A percentile compares a stretch with the other conserved stretches of the same genome.
These are phyloP conservation scores for Dorcoceras hygrometricum DNA, from an alignment of 257 asterid species.

Conservation along the genomic window DNA sequence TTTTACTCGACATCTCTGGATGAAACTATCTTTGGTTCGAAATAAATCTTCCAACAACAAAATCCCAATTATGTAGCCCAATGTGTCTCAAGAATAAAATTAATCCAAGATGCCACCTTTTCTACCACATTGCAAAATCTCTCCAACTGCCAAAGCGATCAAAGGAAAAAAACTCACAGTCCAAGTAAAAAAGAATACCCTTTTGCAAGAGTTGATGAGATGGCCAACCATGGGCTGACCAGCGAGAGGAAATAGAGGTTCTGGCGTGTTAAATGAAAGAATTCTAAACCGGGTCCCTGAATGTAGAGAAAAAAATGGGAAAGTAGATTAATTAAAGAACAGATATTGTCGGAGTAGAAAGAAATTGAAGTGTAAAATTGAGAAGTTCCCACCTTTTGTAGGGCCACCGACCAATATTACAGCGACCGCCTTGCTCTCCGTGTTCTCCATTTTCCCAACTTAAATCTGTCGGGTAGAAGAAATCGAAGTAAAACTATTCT, in stretches of 20 bases:
- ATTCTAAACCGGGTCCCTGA: constrained; percentile 87
- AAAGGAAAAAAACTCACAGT: constrained; percentile 15
- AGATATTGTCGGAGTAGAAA: neutral
- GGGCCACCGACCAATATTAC: constrained; percentile 86
- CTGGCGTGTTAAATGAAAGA: constrained; percentile 68
- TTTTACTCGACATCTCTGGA: neutral
- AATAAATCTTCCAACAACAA: constrained; percentile 19
- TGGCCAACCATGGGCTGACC: constrained; percentile 91
- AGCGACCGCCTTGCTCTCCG: constrained; percentile 70
- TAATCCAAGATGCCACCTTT: constrained; percentile 10
- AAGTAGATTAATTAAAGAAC: neutral
- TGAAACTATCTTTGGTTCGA: neutral
- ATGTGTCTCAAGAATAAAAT: neutral
- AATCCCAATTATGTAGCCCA: neutral
- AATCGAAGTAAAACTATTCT: constrained; percentile 10
- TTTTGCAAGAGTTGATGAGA: constrained; percentile 81
- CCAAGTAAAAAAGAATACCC: constrained; percentile 33
- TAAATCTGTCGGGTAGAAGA: neutral
- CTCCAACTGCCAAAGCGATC: constrained; percentile 5
- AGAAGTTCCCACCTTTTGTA: constrained; percentile 48
- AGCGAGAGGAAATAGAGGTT: constrained; percentile 80
- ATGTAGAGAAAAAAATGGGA: neutral
- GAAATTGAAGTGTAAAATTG: neutral
- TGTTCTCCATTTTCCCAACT: constrained; percentile 39
- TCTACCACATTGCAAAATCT: neutral